Evolutionary conservation across 345 rosid genomes (phyloP), one percentile per base, ranked within the genome.

Genomic region (Gossypium rotundifolium): DNA sequence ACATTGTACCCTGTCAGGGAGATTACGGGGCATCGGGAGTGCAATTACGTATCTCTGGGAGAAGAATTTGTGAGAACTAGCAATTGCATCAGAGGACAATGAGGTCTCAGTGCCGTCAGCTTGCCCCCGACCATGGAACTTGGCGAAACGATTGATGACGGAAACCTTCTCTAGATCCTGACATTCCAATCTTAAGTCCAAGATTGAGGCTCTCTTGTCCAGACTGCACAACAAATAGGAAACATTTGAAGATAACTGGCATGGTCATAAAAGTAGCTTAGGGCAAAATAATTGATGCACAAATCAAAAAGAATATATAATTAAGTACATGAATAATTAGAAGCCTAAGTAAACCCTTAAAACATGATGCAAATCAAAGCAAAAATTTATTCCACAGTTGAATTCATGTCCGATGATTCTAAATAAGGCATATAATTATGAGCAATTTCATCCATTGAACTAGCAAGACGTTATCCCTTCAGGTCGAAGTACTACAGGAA

Each of bases 81-180:
- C 59, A 25, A 77, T 27, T 51, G 84, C 83, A 75, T 83, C 84
- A 25, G 81, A 64, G 46, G 91, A 81, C 0, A 83, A 83, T 48
- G 88, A 81, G 66, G 77, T 73, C 83, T 85, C 89, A n/a, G 85
- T 70, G 64, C 81, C 86, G 5, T 84, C 90, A 64, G 79, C 73
- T 72, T 84, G 96, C 23, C 79, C 86, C 79, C 93, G 80, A 16
- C 91, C 89, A 76, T 95, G 92, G 77, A 93, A 91, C 83, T 82
- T 95, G 9, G 99, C 98, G 82, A 95, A 93, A 29, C 97, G 99
- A 84, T 91, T 91, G 72, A 94, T 89, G 64, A 95, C 90, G 65
- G 91, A 86, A 77, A 85, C 85, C 81, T 80, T 91, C 88, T 93
- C 98, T 48, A 91, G 77, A 74, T 95, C 98, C 77, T 91, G 87